Evolutionary conservation across 2,329 filamentous ascomycete species (phyloP), one percentile per base, ranked within the genome.

Genomic region (Alternaria incomplexa): DNA sequence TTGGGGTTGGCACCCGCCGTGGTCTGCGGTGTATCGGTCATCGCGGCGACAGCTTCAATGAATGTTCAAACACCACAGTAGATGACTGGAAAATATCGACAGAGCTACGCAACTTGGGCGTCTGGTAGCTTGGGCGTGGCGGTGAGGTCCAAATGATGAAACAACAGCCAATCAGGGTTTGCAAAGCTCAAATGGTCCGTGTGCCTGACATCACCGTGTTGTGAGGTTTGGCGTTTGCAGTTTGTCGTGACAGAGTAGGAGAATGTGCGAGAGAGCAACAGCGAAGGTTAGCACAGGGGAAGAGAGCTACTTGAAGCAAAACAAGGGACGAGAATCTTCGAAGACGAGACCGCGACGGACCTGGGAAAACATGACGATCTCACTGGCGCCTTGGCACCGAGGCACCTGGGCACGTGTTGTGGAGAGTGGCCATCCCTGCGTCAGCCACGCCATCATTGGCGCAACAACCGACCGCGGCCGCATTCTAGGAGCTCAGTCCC

Each of bases 21-120:
- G 10, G 71, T 68, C 46, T 70, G 64, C 13, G 74, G 76, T 12
- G 71, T 70, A 57, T 77, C 75, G 15, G 73, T 61, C 76, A 79
- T 79, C 20, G 36, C 56, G 40, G 53, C 52, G 10, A 40, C 10
- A 13, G 58, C 36, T 43, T 17, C 23, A 50, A 32, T 22, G 40
- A 51, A 61, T 55, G 50, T 56, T 46, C 25, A 45, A 23, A 12
- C 20, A 43, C 25, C 28, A 10, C 30, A 52, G 32, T 46, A 54
- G 56, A 23, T 6, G 44, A 30, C 5, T 40, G 40, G 28, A 52
- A 23, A 44, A 25, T 26, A 28, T 28, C 25, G 43, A 36, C 15
- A 6, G 44, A 47, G 56, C 50, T 53, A 46, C 20, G 28, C 52
- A 26, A 40, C 26, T 56, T 61, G 48, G 36, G 58, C 40, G 62